Evolutionary conservation across 768 basidiomycete species (phyloP).

Genomic region (Coprinopsis cinerea): DNA sequence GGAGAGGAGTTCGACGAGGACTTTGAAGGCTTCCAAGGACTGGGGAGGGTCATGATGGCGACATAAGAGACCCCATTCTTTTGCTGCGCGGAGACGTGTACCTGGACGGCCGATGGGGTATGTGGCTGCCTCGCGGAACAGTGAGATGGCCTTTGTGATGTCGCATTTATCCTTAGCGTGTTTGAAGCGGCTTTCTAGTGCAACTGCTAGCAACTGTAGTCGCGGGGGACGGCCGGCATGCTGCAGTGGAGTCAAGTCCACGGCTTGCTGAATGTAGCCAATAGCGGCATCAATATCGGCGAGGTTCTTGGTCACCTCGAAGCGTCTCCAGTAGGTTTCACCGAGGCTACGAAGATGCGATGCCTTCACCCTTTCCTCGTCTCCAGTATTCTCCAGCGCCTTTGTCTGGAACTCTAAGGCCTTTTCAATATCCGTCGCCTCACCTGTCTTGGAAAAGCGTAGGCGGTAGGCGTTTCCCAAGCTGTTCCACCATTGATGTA

Average conservation of each 20-base stretch:
- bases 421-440: slow-evolving; percentile 11
- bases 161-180: background rate
- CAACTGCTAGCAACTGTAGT: background rate
- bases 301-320: slow-evolving; percentile 1
- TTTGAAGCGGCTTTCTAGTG: background rate
- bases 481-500: slow-evolving; percentile 11
- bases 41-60: background rate
- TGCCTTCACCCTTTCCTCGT: slow-evolving; percentile 6
- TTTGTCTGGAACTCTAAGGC: slow-evolving; percentile 12
- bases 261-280: background rate
- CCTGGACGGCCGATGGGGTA: slow-evolving; percentile 3
- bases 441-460: slow-evolving; percentile 12
- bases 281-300: background rate
- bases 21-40: background rate
- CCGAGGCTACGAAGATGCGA: slow-evolving; percentile 11
- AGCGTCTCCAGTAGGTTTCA: slow-evolving; percentile 11
- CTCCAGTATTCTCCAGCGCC: slow-evolving; percentile 9
- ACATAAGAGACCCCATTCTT: slow-evolving; percentile 3
- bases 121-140: slow-evolving; percentile 3
- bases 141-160: background rate
- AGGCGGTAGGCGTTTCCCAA: slow-evolving; percentile 15
- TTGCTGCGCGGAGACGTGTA: slow-evolving; percentile 4
- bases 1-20: background rate
- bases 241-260: background rate
- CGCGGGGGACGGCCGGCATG: background rate